phyloP scores from a whole-genome alignment of 2,329 filamentous ascomycete genomes.

The Alternaria hordeiaustralica region DNA sequence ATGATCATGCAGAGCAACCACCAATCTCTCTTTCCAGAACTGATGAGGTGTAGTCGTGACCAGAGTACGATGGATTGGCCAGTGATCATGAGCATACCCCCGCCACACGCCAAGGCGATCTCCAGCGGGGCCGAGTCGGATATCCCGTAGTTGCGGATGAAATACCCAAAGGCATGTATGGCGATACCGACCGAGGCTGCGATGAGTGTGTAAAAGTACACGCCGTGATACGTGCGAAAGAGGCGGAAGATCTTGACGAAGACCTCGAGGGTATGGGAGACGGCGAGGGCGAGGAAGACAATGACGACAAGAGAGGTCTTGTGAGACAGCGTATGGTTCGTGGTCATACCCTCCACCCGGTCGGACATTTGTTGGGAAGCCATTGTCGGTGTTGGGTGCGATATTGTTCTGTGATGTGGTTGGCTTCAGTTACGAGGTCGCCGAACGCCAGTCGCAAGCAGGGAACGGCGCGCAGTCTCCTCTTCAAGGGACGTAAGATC shows the following conservation, averaged over 20 bases:
- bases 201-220: conserved; percentile 24
- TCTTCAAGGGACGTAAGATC: neutral
- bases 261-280: conserved; percentile 28
- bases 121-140: conserved; percentile 40
- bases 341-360: conserved; percentile 12
- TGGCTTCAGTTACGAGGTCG: neutral
- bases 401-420: neutral
- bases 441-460: neutral
- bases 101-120: conserved; percentile 53
- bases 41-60: conserved; percentile 52
- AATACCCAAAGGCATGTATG: conserved; percentile 18
- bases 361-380: neutral
- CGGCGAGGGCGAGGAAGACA: conserved; percentile 22
- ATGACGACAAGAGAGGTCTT: conserved; percentile 13
- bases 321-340: conserved; percentile 6
- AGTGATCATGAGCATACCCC: conserved; percentile 65
- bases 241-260: conserved; percentile 17
- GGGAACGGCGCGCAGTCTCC: neutral
- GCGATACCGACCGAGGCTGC: conserved; percentile 20
- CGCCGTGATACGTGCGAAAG: conserved; percentile 18
- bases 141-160: conserved; percentile 17
- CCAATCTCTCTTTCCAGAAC: conserved; percentile 16
- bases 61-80: conserved; percentile 67
- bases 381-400: neutral
- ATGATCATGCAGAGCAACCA: conserved; percentile 63